Evolutionary conservation across 192 early-diverging fungal species (phyloP), one percentile per base, ranked within the genome.

Genomic region (Umbelopsis sp.): DNA sequence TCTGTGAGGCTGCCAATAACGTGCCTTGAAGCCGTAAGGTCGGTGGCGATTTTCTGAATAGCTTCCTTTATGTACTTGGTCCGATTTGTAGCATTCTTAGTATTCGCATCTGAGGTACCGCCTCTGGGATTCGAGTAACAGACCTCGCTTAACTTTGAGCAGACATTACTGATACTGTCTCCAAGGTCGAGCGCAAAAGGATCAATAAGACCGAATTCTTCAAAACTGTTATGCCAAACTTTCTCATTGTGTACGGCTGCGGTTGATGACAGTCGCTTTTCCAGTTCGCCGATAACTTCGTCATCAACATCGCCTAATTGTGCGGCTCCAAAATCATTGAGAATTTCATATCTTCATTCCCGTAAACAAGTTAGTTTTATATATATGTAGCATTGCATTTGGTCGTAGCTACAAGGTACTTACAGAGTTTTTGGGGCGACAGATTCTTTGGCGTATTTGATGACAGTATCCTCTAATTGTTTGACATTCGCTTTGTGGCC

Each of bases 221-320:
- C 56, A 34, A 62, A 29, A 26, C 26, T 62, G 31, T 62, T 62
- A n/a, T 62, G 56, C 56, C 56, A 62, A 11, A 62, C 31, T 32
- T 62, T 29, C 7, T 26, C 25, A 20, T 16, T 14, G 11, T 32
- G 56, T 3, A 32, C 56, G 1, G 31, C 56, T 62, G 32, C 31
- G 0, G 56, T 29, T 11, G 56, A 62, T 1, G 26, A 3, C 14
- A 62, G 14, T 4, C 56, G 56, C 56, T 34, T 62, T 32, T 62
- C 56, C 29, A 62, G 29, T n/a, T 62, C 31, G 17, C 26, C 29
- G 20, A 62, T 29, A 12, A 34, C 12, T 6, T 62, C 0, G 34
- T 62, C 56, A 34, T 62, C 31, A 12, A 62, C 34, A 32, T 62
- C 11, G 10, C 56, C 56, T 2, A 36, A 5, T 6, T 36, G 14